Evolutionary conservation across 768 basidiomycete species (phyloP), one percentile per base, ranked within the genome.

Genomic region (Lentinula detonsa): DNA sequence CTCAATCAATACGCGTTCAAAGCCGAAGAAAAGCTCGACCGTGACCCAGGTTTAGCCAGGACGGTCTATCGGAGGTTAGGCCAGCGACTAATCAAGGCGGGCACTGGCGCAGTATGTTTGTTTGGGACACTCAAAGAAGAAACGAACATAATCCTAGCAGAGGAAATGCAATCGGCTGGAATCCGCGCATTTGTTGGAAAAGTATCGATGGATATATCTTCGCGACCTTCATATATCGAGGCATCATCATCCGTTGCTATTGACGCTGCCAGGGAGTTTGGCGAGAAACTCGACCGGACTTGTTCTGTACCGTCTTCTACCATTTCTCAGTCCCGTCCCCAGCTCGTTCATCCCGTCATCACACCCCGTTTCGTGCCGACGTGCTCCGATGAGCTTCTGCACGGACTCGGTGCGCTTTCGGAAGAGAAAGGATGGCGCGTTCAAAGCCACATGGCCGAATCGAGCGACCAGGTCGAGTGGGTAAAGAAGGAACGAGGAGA

Each of bases 361-460:
- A 95, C 94, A 0, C 94, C 94, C 0, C 84, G 94, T 16, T 96
- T 95, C 64, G 87, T 95, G 2, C 94, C 94, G 1, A 93, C 93
- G 0, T 95, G 93, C 69, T 88, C 91, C 1, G 77, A 90, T 54
- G 84, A 81, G 48, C 76, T 95, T 34, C 78, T 95, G 0, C 63
- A 64, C 8, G 87, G 84, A 8, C 76, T 96, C 0, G 86, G 84
- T 3, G 69, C 76, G 7, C 72, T 95, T 1, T 79, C 86, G 0
- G 62, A 71, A 28, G 67, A 71, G 35, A 69, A 77, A 43, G 70
- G 73, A n/a, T 69, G 87, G 8, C 78, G 80, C 51, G 74, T 93
- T 0, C 92, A 95, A 68, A 92, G 88, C 64, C 93, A 96, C 67
- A 74, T 95, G 69, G 87, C 92, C 0, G 93, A 95, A 68, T 82